phyloP scores from a whole-genome alignment of 345 rosid species.

The Lumnitzera littorea region DNA sequence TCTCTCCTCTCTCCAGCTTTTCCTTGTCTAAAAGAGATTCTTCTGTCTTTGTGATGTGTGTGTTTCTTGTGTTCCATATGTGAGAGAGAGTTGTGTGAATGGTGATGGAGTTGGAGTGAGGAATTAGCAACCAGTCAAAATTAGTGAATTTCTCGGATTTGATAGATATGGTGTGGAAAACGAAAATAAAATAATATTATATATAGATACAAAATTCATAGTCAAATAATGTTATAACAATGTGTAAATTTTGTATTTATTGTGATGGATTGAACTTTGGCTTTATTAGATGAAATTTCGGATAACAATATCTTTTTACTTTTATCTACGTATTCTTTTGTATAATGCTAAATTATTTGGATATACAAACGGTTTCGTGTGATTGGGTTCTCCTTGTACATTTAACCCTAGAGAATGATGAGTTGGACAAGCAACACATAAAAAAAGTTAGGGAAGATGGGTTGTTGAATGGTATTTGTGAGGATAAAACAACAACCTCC shows the following conservation, averaged over 20 bases:
- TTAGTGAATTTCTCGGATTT: conserved; percentile 16
- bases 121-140: conserved; percentile 22
- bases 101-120: neutral
- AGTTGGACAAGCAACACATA: conserved; percentile 14
- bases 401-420: conserved; percentile 7
- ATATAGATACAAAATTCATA: no score
- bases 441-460: conserved; percentile 29
- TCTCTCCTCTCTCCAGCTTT: no score
- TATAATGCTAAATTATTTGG: neutral
- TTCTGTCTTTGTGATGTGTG: neutral
- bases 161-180: neutral
- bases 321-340: conserved; percentile 6
- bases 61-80: conserved; percentile 7
- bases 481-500: conserved; percentile 17
- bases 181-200: no score
- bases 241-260: no score
- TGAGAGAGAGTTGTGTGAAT: conserved; percentile 6
- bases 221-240: no score
- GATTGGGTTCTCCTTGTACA: neutral
- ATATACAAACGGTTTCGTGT: conserved; percentile 1
- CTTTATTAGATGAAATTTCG: no score
- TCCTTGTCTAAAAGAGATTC: neutral
- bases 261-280: no score
- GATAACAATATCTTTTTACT: no score
- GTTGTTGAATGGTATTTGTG: conserved; percentile 23